phyloP scores from a whole-genome alignment of 768 basidiomycete genomes.

The Hypholoma fasciculare region DNA sequence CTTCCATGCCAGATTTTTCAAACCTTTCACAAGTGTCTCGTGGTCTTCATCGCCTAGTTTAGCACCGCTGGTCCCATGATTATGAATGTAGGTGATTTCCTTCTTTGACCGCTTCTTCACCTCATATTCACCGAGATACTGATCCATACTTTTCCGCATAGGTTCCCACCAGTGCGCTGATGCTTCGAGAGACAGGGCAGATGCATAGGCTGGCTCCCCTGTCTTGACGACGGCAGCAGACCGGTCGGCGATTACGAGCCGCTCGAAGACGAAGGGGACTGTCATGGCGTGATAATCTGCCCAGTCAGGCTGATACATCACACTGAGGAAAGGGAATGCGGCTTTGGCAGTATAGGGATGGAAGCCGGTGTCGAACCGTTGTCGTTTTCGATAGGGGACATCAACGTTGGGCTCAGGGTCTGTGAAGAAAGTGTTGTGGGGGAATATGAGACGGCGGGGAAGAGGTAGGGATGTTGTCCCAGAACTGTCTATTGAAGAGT shows the following conservation, averaged over 20 bases:
- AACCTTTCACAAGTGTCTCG: constrained; percentile 54
- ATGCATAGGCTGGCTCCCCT: constrained; percentile 41
- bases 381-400: constrained; percentile 36
- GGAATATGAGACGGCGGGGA: constrained; percentile 76
- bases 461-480: constrained; percentile 43
- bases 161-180: constrained; percentile 74
- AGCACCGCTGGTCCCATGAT: constrained; percentile 52
- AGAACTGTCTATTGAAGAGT: constrained; percentile 38
- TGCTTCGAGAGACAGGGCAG: constrained; percentile 42
- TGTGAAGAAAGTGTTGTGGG: constrained; percentile 62
- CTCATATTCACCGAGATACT: constrained; percentile 39
- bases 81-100: constrained; percentile 35
- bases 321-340: constrained; percentile 68
- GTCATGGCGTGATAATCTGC: constrained; percentile 68
- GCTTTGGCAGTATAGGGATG: constrained; percentile 74
- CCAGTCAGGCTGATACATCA: constrained; percentile 77
- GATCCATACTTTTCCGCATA: constrained; percentile 40
- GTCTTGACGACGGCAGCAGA: constrained; percentile 51
- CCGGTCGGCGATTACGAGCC: constrained; percentile 76
- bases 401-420: constrained; percentile 40
- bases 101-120: constrained; percentile 30
- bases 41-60: constrained; percentile 60
- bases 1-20: constrained; percentile 50
- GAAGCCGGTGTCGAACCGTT: constrained; percentile 59
- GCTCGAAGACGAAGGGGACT: constrained; percentile 72